Evolutionary conservation across 768 basidiomycete genomes (phyloP), one percentile per base, ranked within the genome.

Genomic region (Gymnopilus junonius): DNA sequence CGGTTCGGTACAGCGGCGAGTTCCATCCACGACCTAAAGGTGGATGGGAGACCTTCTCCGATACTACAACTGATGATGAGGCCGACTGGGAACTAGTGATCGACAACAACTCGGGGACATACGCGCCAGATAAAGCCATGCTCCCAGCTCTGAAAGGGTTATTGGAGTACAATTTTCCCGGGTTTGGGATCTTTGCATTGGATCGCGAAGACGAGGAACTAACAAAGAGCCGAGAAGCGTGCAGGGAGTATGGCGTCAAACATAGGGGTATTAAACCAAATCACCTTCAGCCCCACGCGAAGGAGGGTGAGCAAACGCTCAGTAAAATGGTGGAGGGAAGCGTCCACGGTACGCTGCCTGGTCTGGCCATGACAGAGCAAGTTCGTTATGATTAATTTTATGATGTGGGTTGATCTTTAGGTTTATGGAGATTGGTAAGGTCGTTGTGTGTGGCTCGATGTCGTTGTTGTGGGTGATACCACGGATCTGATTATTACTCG

Each of bases 81-180:
- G 87, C 89, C 45, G 73, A 77, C 32, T 95, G 93, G 91, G 92
- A 95, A 73, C 73, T 95, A 32, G 88, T 94, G 65, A 85, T 95
- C 69, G 93, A 95, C 73, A 95, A 95, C 69, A 91, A 91, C 70
- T 89, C 87, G 67, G 93, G 93, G 53, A 95, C 93, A 55, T 94
- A 95, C 71, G 83, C 91, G 32, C 93, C 94, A 1, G 86, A 92
- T 70, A 80, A 82, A 57, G 73, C 68, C 57, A 69, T 94, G 65
- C 75, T 95, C 2, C 88, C 89, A 0, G 72, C 79, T 43, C 73
- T 94, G 60, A 84, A 85, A 70, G 80, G 78, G 65, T 77, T 92
- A 27, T 71, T 95, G 55, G 87, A 92, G 75, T 82, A 83, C 69
- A 94, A 95, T 70, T 93, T 95, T 70, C 79, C 85, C 20, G 88